These are phyloP conservation scores for Metschnikowia noctiluminum DNA, from an alignment of 805 yeast species.

Conservation along the genomic window DNA sequence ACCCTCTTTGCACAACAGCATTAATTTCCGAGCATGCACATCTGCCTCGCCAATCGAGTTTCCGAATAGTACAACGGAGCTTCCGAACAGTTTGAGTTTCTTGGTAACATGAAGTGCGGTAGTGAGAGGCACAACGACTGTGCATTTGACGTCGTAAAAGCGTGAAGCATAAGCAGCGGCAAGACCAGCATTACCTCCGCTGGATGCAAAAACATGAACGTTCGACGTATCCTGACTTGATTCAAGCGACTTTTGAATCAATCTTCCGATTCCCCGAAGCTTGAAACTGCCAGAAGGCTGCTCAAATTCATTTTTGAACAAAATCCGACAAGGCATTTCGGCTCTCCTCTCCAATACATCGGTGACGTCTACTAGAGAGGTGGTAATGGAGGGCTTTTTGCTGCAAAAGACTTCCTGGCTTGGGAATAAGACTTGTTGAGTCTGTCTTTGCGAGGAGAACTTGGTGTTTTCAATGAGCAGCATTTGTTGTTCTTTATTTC, in stretches of 20 bases:
- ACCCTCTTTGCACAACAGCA: constrained; percentile 16
- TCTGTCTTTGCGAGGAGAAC: neutral
- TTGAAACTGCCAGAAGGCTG: constrained; percentile 61
- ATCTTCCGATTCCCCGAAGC: constrained; percentile 51
- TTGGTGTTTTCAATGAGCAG: neutral
- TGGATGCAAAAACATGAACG: constrained; percentile 46
- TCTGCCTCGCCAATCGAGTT: constrained; percentile 51
- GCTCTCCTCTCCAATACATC: constrained; percentile 7
- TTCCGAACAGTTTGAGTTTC: constrained; percentile 47
- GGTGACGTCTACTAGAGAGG: constrained; percentile 42
- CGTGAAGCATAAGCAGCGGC: constrained; percentile 51
- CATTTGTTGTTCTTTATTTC: neutral
- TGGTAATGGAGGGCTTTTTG: constrained; percentile 26
- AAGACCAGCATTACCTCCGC: constrained; percentile 56
- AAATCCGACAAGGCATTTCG: constrained; percentile 35
- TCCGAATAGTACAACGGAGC: constrained; percentile 48
- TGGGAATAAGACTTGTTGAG: neutral
- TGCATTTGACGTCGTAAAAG: constrained; percentile 40
- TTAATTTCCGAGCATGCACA: constrained; percentile 31
- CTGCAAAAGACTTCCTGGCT: constrained; percentile 2
- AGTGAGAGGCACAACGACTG: constrained; percentile 58
- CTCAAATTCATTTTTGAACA: constrained; percentile 47
- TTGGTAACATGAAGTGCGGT: constrained; percentile 46
- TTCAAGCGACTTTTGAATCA: constrained; percentile 35
- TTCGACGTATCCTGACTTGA: constrained; percentile 14